Evolutionary conservation across 768 basidiomycete species (phyloP), one percentile per base, ranked within the genome.

Genomic region (Pisolithus albus): DNA sequence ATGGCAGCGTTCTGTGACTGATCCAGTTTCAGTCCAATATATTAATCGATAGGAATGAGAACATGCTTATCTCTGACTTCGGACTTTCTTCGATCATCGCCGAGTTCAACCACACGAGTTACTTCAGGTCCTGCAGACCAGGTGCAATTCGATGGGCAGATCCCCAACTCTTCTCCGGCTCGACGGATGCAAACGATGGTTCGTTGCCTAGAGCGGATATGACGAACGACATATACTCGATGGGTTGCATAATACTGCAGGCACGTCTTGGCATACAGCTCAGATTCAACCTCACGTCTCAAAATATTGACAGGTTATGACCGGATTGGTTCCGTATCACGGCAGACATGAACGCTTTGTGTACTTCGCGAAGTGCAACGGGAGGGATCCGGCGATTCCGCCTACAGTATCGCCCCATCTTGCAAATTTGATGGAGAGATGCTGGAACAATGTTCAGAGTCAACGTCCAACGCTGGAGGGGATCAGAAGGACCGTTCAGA

Each of bases 51-150:
- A 19, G 2, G 15, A 21, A n/a, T 7, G 54, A 47, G 21, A 26
- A 56, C 30, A 42, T 47, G 1, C 38, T 48, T 8, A 41, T 56
- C 7, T 30, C 70, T 43, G 76, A 76, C 49, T 76, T 76, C 51
- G 75, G 75, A 1, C 59, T 76, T 5, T 75, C 73, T 16, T 70
- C 56, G 30, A 66, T 76, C 50, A 59, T 69, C 16, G 59, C 60
- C n/a, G 70, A 73, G 50, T 60, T 70, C 52, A 62, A 67, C 26
- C 58, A 63, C 21, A 51, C 59, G 11, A 59, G 59, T 30, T 65
- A 59, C 30, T 60, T 46, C 30, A 49, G 28, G 8, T 54, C 54
- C 11, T 45, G 47, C 44, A 49, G 26, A 32, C 51, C 51, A 7
- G 58, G 54, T 0, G 52, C 54, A 18, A 16, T 55, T 1, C 52